These are phyloP conservation scores for Sutorius australiensis DNA, from an alignment of 768 basidiomycete species.

Conservation along the genomic window DNA sequence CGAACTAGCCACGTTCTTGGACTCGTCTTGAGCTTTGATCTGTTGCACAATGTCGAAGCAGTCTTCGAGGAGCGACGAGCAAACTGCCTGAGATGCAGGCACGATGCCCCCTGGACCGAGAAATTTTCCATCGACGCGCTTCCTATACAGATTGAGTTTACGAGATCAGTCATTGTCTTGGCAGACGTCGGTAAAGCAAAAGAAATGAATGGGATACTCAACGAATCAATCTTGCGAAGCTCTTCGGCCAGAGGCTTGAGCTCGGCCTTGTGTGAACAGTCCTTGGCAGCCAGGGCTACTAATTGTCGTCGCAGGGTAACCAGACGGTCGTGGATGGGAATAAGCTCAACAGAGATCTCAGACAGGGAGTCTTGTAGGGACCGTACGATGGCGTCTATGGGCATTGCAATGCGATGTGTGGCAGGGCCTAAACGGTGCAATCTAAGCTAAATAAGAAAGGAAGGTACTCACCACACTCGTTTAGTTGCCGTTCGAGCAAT, in stretches of 20 bases:
- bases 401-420: background rate
- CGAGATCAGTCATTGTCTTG: conserved; percentile 11
- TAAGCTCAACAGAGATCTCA: conserved; percentile 84
- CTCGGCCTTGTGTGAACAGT: conserved; percentile 79
- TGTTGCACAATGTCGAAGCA: conserved; percentile 96
- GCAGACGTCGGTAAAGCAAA: conserved; percentile 12
- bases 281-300: conserved; percentile 83
- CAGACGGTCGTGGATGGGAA: conserved; percentile 86
- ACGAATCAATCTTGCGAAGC: conserved; percentile 93
- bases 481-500: conserved; percentile 85
- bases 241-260: conserved; percentile 90
- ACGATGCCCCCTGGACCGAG: conserved; percentile 86
- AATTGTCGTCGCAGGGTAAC: conserved; percentile 87
- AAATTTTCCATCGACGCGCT: conserved; percentile 95
- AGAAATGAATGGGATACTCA: conserved; percentile 49
- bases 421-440: background rate
- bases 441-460: conserved; percentile 5
- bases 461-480: conserved; percentile 75
- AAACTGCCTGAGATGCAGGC: conserved; percentile 87
- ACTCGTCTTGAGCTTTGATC: conserved; percentile 90
- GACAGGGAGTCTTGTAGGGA: conserved; percentile 82
- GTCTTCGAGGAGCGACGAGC: conserved; percentile 90
- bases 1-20: conserved; percentile 78
- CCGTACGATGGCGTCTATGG: conserved; percentile 67
- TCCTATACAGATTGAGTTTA: conserved; percentile 40